phyloP scores from a whole-genome alignment of 495 filamentous ascomycete genomes.

The Aspergillus cristatus region DNA sequence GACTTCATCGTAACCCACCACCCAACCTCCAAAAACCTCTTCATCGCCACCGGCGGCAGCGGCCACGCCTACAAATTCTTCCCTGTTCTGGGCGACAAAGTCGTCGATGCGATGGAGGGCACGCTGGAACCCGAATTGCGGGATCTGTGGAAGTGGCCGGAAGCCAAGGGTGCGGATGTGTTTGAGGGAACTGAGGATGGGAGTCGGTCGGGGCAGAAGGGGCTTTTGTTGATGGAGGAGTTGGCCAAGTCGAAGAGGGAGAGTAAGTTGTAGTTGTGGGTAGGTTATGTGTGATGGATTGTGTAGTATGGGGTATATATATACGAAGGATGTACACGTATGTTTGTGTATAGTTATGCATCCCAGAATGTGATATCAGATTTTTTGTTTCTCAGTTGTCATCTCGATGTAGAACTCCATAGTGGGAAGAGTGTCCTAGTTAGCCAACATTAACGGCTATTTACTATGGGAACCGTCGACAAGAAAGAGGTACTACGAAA shows the following conservation, averaged over 20 bases:
- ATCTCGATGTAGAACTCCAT: too few species aligned
- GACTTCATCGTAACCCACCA: constrained; percentile 79
- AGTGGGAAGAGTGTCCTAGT: too few species aligned
- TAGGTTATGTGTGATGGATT: neutral
- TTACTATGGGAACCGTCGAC: too few species aligned
- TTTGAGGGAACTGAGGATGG: constrained; percentile 52
- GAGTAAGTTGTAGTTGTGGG: constrained; percentile 15
- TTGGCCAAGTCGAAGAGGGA: constrained; percentile 24
- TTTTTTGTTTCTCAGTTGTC: too few species aligned
- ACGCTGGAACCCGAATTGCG: constrained; percentile 46
- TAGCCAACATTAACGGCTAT: too few species aligned
- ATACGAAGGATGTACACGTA: neutral
- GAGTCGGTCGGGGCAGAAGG: constrained; percentile 20
- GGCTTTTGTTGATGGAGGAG: constrained; percentile 28
- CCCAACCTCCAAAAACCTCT: constrained; percentile 54
- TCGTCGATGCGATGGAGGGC: constrained; percentile 58
- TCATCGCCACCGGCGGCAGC: constrained; percentile 76
- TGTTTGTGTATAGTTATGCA: too few species aligned
- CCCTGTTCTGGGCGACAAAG: constrained; percentile 71
- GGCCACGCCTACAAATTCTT: constrained; percentile 89
- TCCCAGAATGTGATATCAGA: too few species aligned
- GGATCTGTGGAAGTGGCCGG: constrained; percentile 62
- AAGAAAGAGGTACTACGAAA: too few species aligned
- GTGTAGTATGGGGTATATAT: neutral
- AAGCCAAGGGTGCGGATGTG: constrained; percentile 16